Percentiles rank a stretch among this genome's conserved stretches.
Evolutionary conservation across 148 eudicot species (phyloP).

Genomic region (Vaccinium macrocarpon): DNA sequence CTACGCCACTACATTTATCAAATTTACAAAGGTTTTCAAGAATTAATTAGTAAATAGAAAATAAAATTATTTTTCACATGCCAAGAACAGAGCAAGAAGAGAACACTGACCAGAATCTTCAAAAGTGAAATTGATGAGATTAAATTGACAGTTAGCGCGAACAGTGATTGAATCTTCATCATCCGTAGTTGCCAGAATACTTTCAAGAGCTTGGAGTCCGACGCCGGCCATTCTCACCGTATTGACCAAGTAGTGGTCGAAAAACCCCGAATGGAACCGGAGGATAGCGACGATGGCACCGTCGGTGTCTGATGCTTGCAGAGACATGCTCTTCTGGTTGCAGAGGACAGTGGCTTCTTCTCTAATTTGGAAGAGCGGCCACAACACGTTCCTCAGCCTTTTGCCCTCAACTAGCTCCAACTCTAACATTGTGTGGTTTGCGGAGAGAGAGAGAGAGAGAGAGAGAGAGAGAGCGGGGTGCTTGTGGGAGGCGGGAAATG

Average conservation of each 20-base stretch:
- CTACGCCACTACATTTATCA: too few species aligned
- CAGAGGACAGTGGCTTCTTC: not conserved
- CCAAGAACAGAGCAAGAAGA: not conserved
- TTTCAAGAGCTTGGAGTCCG: not conserved
- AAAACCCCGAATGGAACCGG: not conserved
- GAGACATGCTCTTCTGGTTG: not conserved
- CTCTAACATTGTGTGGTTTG: not conserved
- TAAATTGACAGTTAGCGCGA: not conserved
- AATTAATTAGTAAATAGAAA: too few species aligned
- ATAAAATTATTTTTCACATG: not conserved
- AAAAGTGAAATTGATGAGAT: not conserved
- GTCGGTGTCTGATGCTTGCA: not conserved
- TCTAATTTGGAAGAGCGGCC: not conserved
- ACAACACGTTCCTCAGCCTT: not conserved
- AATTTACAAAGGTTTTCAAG: not conserved
- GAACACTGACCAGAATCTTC: not conserved
- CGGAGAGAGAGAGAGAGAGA: not conserved
- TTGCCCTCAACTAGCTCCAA: not conserved
- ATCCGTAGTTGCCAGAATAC: not conserved
- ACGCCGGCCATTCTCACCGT: not conserved
- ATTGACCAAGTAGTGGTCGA: not conserved
- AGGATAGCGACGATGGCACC: not conserved
- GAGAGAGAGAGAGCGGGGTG: not conserved
- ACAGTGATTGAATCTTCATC: not conserved
- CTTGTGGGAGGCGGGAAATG: not conserved